Evolutionary conservation across 2,329 filamentous ascomycete genomes (phyloP).

Genomic region (Elsinoe fawcettii): DNA sequence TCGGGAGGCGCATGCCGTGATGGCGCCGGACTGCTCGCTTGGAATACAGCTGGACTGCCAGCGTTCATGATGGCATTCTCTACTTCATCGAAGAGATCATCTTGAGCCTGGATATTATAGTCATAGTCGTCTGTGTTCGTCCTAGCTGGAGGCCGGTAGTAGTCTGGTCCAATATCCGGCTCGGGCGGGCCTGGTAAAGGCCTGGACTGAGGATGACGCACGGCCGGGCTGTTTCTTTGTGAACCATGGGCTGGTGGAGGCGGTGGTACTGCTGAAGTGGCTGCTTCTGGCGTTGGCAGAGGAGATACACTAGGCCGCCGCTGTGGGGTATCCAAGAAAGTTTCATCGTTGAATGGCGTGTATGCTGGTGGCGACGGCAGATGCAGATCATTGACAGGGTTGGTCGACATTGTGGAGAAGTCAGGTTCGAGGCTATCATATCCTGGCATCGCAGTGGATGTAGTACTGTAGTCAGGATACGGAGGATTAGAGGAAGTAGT

Average conservation of each 20-base stretch:
- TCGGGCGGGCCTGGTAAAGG: constrained; percentile 52
- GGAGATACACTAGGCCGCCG: constrained; percentile 25
- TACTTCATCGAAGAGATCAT: constrained; percentile 52
- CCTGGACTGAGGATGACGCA: constrained; percentile 48
- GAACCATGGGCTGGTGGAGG: constrained; percentile 42
- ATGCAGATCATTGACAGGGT: constrained; percentile 21
- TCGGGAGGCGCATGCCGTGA: not conserved
- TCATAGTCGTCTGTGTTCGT: constrained; percentile 20
- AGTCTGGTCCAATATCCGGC: constrained; percentile 33
- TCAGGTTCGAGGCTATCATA: constrained; percentile 14
- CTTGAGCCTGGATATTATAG: constrained; percentile 36
- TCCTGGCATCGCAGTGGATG: constrained; percentile 11
- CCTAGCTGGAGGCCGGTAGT: constrained; percentile 29
- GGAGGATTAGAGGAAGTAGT: constrained; percentile 20
- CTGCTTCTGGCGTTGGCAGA: constrained; percentile 13
- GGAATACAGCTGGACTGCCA: constrained; percentile 19
- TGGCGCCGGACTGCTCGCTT: constrained; percentile 13
- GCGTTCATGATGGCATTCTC: constrained; percentile 44
- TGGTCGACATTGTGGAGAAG: constrained; percentile 20
- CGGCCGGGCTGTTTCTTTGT: constrained; percentile 35
- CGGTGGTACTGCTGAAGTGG: constrained; percentile 37
- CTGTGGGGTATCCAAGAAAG: constrained; percentile 15
- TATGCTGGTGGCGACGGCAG: constrained; percentile 27
- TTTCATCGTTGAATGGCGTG: not conserved
- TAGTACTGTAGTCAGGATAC: constrained; percentile 18